Base-by-base conservation (phyloP, 306 rosid genomes). In the Heteromeles arbutifolia region DNA sequence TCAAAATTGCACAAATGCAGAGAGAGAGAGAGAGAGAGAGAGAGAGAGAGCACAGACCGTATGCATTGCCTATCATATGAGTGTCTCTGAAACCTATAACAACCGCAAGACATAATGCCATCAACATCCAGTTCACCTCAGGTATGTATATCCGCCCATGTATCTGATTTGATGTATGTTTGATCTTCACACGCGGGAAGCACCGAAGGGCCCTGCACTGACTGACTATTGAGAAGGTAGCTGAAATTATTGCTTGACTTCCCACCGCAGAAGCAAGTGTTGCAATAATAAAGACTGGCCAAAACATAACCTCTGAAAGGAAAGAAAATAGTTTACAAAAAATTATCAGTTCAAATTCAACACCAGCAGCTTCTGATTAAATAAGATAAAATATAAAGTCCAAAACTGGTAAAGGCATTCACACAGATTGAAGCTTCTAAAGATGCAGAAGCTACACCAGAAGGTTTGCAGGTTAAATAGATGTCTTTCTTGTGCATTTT, bases 251-350 rank as follows among this genome's bases (percentile, higher is more conserved):
- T 52, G 84, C 84, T 65, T 75, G 84, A 77, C 84, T 80, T 65
- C 77, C 84, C 76, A 75, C 84, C 65, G 70, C 77, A 50, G 84
- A 69, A 63, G 84, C 84, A 62, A 80, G 84, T 70, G 79, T 80
- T 18, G 84, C 84, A 15, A 80, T 45, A 6, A 61, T 37, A 24
- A 80, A 31, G 21, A 80, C 80, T 0, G 84, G 84, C 84, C 84
- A 80, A 31, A 70, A 56, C 13, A 80, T 32, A 63, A 44, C 39
- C 72, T 75, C 84, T 75, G 80, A 37, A 29, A 8, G 62, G 75
- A 22, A 24, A 65, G 32, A 29, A 73, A 8, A 79, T 41, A 37
- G 12, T 3, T 61, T 28, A 58, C 32, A 71, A 2, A 72, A 58
- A 58, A 18, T 3, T 6, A 61, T 61, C 28, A 26, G 69, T 59